These are phyloP conservation scores for Aspergillus sp. DNA, from an alignment of 2,329 filamentous ascomycete genomes.

Conservation along the genomic window DNA sequence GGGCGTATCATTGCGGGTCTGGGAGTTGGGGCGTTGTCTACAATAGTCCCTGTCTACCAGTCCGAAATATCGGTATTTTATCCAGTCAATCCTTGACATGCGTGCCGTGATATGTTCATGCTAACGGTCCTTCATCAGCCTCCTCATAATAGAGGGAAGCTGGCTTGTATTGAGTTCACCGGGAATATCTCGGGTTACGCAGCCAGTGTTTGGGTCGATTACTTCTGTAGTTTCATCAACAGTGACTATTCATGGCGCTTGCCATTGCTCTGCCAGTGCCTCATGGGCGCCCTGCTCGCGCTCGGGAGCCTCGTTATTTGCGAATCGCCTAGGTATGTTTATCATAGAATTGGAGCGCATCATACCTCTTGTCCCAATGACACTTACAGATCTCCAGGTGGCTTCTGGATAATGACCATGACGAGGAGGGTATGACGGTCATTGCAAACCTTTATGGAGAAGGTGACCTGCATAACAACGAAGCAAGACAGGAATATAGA, in stretches of 20 bases:
- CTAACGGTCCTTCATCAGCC: constrained; percentile 41
- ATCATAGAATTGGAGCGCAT: not conserved
- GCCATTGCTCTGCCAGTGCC: constrained; percentile 82
- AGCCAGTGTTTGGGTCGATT: constrained; percentile 97
- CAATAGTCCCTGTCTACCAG: constrained; percentile 88
- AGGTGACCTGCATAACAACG: constrained; percentile 86
- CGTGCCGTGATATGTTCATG: not conserved
- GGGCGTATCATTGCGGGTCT: constrained; percentile 78
- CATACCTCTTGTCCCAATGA: not conserved
- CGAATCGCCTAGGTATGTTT: constrained; percentile 74
- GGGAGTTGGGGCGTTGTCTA: constrained; percentile 79
- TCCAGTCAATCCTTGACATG: not conserved
- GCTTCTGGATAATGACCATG: constrained; percentile 94
- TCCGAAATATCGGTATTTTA: constrained; percentile 67
- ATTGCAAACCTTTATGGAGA: constrained; percentile 96
- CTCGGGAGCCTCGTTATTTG: constrained; percentile 86
- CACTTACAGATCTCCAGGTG: constrained; percentile 51
- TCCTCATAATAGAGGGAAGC: constrained; percentile 87
- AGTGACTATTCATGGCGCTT: constrained; percentile 82
- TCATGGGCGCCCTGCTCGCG: constrained; percentile 83
- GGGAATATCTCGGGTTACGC: constrained; percentile 95
- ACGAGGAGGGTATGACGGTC: constrained; percentile 96
- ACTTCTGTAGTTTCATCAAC: constrained; percentile 86
- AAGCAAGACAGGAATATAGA: constrained; percentile 90
- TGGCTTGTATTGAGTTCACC: constrained; percentile 96